These are phyloP conservation scores for Harringtonia lauricola DNA, from an alignment of 2,329 filamentous ascomycete species.

Conservation along the genomic window DNA sequence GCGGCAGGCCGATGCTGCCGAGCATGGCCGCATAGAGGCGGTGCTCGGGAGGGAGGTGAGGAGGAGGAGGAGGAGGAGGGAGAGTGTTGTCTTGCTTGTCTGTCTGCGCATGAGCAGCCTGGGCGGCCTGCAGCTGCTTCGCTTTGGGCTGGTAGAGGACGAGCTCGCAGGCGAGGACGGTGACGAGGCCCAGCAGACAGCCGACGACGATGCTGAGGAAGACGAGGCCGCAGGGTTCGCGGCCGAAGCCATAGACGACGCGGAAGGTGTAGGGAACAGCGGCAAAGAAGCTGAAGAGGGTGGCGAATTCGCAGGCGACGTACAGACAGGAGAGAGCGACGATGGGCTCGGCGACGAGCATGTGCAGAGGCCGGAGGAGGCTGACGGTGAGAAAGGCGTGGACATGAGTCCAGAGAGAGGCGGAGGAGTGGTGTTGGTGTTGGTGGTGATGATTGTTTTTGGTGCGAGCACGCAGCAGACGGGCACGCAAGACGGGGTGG, in stretches of 20 bases:
- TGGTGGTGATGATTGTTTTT: too few relatives aligned
- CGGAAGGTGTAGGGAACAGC: conserved; percentile 37
- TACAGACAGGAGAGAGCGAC: conserved; percentile 44
- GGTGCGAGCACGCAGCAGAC: conserved; percentile 21
- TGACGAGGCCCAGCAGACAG: conserved; percentile 30
- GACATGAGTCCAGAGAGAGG: conserved; percentile 15
- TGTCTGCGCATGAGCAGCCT: too few relatives aligned
- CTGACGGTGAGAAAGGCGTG: conserved; percentile 28
- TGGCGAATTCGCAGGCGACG: conserved; percentile 37
- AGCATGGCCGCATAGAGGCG: conserved; percentile 48
- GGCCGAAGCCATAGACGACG: conserved; percentile 30
- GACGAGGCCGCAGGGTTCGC: conserved; percentile 30
- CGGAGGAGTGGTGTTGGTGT: not conserved
- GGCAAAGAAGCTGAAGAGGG: conserved; percentile 41
- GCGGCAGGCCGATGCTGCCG: conserved; percentile 39
- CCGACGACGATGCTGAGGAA: conserved; percentile 35
- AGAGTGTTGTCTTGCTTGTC: too few relatives aligned
- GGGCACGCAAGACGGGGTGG: conserved; percentile 35
- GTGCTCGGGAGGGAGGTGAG: conserved; percentile 39
- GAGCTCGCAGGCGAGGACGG: conserved; percentile 28
- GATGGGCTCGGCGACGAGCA: conserved; percentile 53
- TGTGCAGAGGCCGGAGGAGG: conserved; percentile 39
- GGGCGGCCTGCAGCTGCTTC: too few relatives aligned
- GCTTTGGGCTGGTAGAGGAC: conserved; percentile 24
- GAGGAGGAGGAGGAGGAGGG: conserved; percentile 17